Percentiles rank a stretch among this genome's conserved stretches.
Conservation (phyloP, 768 basidiomycete species). For the Crepidotus variabilis region DNA sequence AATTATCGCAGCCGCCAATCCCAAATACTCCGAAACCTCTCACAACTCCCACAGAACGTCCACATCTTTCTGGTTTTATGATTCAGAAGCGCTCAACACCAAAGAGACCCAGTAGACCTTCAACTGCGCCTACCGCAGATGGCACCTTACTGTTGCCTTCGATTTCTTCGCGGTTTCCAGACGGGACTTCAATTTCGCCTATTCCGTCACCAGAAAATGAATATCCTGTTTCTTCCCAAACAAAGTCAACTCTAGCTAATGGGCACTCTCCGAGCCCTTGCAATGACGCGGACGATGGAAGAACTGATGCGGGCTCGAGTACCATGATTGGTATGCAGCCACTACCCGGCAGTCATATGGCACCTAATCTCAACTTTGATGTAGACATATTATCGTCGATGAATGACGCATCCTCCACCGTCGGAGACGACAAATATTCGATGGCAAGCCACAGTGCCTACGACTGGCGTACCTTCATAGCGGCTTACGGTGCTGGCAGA, state of each 20-base stretch:
- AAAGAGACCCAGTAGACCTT: constrained; percentile 27
- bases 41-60: constrained; percentile 5
- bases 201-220: neutral
- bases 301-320: neutral
- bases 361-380: neutral
- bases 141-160: constrained; percentile 40
- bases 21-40: neutral
- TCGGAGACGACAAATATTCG: constrained; percentile 7
- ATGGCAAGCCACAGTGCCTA: constrained; percentile 14
- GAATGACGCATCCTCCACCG: neutral
- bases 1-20: neutral
- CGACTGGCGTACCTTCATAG: constrained; percentile 76
- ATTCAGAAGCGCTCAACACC: constrained; percentile 16
- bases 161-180: constrained; percentile 16
- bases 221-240: neutral
- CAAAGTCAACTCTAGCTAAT: neutral
- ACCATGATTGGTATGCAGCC: neutral
- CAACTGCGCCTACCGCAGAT: constrained; percentile 40
- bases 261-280: neutral
- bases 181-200: neutral
- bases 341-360: neutral
- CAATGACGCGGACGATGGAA: neutral
- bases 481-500: constrained; percentile 70
- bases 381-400: constrained; percentile 4
- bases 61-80: constrained; percentile 12